These are phyloP conservation scores for Corrigiola litoralis DNA, from an alignment of 179 eudicot species.

Conservation along the genomic window DNA sequence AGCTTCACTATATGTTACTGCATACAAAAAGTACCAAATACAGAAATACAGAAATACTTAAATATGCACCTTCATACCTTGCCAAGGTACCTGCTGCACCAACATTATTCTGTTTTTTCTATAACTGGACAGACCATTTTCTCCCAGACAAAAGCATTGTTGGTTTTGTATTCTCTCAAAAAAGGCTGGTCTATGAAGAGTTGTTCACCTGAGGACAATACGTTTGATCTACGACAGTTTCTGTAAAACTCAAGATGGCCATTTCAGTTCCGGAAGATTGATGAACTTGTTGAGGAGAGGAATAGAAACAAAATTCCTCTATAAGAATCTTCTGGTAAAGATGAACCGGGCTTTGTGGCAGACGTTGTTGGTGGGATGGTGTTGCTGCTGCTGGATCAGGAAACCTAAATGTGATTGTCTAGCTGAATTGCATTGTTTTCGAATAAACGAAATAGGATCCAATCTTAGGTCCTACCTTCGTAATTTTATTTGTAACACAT, in stretches of 20 bases:
- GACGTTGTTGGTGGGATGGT: conserved; percentile 65
- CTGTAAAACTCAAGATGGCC: conserved; percentile 92
- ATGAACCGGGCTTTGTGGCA: conserved; percentile 15
- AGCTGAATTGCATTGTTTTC: conserved; percentile 6
- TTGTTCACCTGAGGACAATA: conserved; percentile 89
- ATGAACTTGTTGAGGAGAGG: conserved; percentile 53
- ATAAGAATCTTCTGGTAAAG: conserved; percentile 26
- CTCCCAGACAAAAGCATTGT: neutral
- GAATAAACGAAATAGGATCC: no score
- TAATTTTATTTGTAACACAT: no score
- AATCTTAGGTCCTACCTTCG: no score
- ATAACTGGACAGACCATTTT: neutral
- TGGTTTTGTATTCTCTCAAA: neutral
- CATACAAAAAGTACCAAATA: no score
- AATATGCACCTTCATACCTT: conserved; percentile 93
- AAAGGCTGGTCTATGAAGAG: conserved; percentile 45
- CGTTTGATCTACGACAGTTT: conserved; percentile 93
- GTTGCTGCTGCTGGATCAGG: conserved; percentile 78
- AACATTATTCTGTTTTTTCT: neutral
- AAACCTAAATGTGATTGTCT: conserved; percentile 68
- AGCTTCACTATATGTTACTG: no score
- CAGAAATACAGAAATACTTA: no score
- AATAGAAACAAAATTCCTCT: conserved; percentile 39
- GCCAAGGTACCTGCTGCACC: conserved; percentile 66
- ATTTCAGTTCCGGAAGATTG: conserved; percentile 80